Evolutionary conservation across 2,329 filamentous ascomycete species (phyloP).

Genomic region (Spiromastix sp.): DNA sequence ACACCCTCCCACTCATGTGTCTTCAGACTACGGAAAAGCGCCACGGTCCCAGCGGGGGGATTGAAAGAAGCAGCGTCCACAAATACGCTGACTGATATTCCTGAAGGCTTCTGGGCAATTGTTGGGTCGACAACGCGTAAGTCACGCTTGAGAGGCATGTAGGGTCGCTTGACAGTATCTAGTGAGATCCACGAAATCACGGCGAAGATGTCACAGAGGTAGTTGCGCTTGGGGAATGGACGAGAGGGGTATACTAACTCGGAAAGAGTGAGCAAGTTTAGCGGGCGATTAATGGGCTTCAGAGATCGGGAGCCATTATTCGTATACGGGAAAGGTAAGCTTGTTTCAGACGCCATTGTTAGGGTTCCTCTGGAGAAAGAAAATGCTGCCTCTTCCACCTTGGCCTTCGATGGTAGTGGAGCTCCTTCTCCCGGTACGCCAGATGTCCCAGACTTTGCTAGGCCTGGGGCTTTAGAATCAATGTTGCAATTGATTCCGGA

Average conservation of each 20-base stretch:
- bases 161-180: slow-evolving; percentile 13
- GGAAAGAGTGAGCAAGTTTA: slow-evolving; percentile 11
- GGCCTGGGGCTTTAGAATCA: too few species aligned
- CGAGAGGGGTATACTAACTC: slow-evolving; percentile 11
- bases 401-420: too few species aligned
- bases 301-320: too few species aligned
- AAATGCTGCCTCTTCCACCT: too few species aligned
- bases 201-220: slow-evolving; percentile 17
- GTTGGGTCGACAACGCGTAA: slow-evolving; percentile 19
- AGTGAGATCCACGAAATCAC: slow-evolving; percentile 19
- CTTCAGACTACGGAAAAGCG: slow-evolving; percentile 17
- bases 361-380: too few species aligned
- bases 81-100: slow-evolving; percentile 19
- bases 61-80: slow-evolving; percentile 18
- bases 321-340: too few species aligned
- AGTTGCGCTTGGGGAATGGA: slow-evolving; percentile 15
- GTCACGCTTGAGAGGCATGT: slow-evolving; percentile 20
- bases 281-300: slow-evolving; percentile 1
- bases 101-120: slow-evolving; percentile 8
- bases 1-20: slow-evolving; percentile 19
- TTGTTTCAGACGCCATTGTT: too few species aligned
- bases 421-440: too few species aligned
- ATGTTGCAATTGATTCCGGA: too few species aligned
- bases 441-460: too few species aligned
- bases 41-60: slow-evolving; percentile 18